Base-by-base conservation (phyloP, 2,329 filamentous ascomycete species). In the Claviceps lovelessii region DNA sequence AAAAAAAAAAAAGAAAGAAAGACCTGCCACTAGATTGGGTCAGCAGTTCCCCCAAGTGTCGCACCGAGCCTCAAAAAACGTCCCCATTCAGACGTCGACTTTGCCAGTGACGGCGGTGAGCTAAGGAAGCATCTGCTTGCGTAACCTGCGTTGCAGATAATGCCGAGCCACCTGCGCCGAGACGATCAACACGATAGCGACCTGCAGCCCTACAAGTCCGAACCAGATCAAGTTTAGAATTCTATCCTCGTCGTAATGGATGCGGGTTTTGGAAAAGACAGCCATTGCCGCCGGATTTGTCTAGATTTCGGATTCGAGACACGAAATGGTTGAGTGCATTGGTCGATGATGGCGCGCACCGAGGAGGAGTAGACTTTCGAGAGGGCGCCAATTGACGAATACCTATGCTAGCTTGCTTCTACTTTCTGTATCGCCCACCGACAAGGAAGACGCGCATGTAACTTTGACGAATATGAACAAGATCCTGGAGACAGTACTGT, bases 181-280 rank as follows among this genome's bases (percentile, higher is more conserved):
- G 13, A 75, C 70, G 10, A 68, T 66, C 35, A 73, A 56, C 4
- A 77, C 70, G 66, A 76, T 70, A 47, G 73, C 56, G 19, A 72
- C 68, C 58, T 77, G 72, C 41, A 76, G 60, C 19, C 68, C 68
- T 45, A 76, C 62, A n/a, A 77, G 68, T 45, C 71, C 69, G 50
- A 76, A 67, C 72, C 74, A 76, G 50, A 76, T 61, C 39, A 67
- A 65, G 65, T 77, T 75, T 49, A 76, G 64, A 39, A 76, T 66
- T 52, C 64, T 62, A 55, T 69, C 66, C 56, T 73, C 66, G 56
- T 68, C 55, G 28, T 57, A 57, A 13, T 42, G 45, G 15, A 51
- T 64, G 61, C 57, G 64, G 61, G 55, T 62, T 58, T 55, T 55
- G 60, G 62, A 59, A 57, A 63, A 64, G 58, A 58, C 56, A 29